Evolutionary conservation across 1,284 basidiomycete species (phyloP), one percentile per base, ranked within the genome.

Genomic region (Rhizoctonia solani): DNA sequence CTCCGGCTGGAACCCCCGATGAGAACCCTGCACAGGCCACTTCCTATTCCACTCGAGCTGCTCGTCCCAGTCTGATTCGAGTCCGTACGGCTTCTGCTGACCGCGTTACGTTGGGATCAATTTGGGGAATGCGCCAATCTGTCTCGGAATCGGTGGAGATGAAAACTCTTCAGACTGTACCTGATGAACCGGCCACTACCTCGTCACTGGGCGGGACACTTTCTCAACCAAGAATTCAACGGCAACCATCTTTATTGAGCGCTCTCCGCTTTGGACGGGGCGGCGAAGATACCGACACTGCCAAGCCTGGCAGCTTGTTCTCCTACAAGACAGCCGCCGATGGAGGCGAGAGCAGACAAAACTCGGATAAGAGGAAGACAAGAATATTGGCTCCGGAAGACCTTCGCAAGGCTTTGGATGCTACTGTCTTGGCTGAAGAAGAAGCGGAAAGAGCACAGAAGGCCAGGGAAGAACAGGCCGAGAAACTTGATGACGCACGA

Each of bases 61-160:
- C 58, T 39, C 58, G 58, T 14, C 58, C 58, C 5, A 63, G 32
- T 25, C 37, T 63, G 30, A 41, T 63, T 41, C 58, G 34, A 13
- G 37, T 52, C 9, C 58, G 47, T 4, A 63, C 58, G 5, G 29
- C 47, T 11, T 63, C 58, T 11, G 44, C 44, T 4, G 58, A 63
- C 1, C 47, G 37, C 14, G 21, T 29, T 29, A 25, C 19, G 14
- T 9, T 25, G 3, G 25, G 30, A 32, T 50, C 58, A n/a, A 32
- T 23, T 23, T 41, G 47, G 58, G 47, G 58, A 23, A 46, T 32
- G 9, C 47, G 46, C 8, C 47, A 52, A 23, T 63, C 58, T 13
- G 34, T 52, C 21, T 63, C 47, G n/a, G 58, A 63, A 23, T 30
- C 58, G 21, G 9, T 63, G 47, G 58, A 63, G 37, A 50, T 63